These are phyloP conservation scores for Fusarium nelsonii DNA, from an alignment of 2,329 filamentous ascomycete genomes.

Conservation along the genomic window DNA sequence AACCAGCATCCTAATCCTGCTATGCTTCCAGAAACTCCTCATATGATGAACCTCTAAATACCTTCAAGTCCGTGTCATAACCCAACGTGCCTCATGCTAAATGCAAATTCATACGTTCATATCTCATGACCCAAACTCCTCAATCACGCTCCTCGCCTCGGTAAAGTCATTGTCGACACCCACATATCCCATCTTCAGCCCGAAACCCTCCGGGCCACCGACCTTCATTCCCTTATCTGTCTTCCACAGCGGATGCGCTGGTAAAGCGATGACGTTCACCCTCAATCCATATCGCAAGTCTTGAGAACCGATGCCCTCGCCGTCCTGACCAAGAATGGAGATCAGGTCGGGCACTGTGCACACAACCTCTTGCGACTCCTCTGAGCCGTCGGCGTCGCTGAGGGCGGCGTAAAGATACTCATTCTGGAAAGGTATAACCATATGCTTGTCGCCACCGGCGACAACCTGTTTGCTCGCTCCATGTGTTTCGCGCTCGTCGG, in stretches of 20 bases:
- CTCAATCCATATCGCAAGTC: conserved; percentile 64
- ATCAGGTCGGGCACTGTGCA: conserved; percentile 56
- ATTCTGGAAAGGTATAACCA: conserved; percentile 59
- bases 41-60: background rate
- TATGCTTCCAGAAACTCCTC: background rate
- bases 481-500: conserved; percentile 49
- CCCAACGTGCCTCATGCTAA: background rate
- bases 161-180: conserved; percentile 54
- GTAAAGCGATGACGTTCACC: conserved; percentile 63
- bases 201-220: conserved; percentile 53
- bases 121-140: conserved; percentile 56
- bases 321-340: conserved; percentile 57
- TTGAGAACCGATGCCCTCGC: conserved; percentile 63
- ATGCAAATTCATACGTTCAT: background rate
- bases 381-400: conserved; percentile 49
- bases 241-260: conserved; percentile 64
- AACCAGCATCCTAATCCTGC: background rate
- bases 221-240: conserved; percentile 52
- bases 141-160: conserved; percentile 64
- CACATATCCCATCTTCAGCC: conserved; percentile 48
- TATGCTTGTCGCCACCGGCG: conserved; percentile 46
- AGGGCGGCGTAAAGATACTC: conserved; percentile 56
- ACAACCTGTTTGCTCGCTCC: conserved; percentile 24
- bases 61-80: background rate
- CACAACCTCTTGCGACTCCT: conserved; percentile 49